Conservation (phyloP, 2,329 filamentous ascomycete species). For the Monosporascus ibericus region DNA sequence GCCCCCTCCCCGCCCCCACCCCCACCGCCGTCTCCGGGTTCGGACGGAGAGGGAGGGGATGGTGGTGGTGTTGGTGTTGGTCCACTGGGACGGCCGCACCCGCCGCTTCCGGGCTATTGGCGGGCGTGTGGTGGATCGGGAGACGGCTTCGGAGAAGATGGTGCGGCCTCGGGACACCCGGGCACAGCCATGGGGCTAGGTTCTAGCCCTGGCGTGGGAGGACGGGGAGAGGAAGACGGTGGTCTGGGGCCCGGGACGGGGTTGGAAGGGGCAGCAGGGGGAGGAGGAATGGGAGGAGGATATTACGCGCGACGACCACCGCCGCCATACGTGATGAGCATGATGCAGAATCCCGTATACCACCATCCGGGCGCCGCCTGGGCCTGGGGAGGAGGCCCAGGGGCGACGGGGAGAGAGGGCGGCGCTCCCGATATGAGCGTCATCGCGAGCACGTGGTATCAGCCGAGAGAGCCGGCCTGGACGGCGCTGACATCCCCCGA, state of each 20-base stretch:
- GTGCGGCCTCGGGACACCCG: neutral
- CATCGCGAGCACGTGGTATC: slow-evolving; percentile 1
- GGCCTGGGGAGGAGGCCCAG: too few relatives aligned
- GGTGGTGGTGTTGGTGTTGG: neutral
- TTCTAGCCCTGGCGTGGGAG: neutral
- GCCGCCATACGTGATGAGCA: too few relatives aligned
- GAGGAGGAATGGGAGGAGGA: too few relatives aligned
- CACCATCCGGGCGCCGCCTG: too few relatives aligned
- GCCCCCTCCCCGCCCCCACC: neutral
- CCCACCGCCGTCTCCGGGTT: neutral
- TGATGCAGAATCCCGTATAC: too few relatives aligned
- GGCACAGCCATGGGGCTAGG: neutral
- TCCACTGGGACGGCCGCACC: neutral
- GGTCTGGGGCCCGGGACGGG: too few relatives aligned
- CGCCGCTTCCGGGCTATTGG: neutral
- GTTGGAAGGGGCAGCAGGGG: too few relatives aligned
- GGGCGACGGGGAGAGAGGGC: too few relatives aligned
- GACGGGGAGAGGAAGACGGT: too few relatives aligned
- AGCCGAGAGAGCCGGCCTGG: neutral
- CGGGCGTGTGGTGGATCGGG: neutral
- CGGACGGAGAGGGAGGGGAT: neutral
- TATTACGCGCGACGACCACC: too few relatives aligned
- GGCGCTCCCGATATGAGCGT: too few relatives aligned
- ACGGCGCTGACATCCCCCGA: too few relatives aligned
- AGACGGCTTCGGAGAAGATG: neutral